Evolutionary conservation across 1,284 basidiomycete genomes (phyloP).

Genomic region (Ganoderma resinaceum): DNA sequence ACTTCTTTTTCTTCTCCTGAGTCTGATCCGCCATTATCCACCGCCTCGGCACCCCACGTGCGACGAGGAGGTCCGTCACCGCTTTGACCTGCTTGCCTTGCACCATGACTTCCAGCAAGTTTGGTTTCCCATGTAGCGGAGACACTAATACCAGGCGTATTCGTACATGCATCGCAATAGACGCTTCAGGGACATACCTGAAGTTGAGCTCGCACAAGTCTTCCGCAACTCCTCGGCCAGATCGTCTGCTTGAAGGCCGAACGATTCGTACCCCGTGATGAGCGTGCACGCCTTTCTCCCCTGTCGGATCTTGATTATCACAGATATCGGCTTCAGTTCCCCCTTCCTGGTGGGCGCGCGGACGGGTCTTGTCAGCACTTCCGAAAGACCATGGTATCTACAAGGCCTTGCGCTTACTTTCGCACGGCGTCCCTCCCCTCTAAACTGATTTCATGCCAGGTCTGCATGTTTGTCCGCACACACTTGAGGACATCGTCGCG

Average conservation of each 20-base stretch:
- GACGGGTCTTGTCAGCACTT: not conserved
- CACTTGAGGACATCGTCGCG: slow-evolving; percentile 71
- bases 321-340: slow-evolving; percentile 68
- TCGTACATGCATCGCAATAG: not conserved
- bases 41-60: slow-evolving; percentile 77
- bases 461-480: slow-evolving; percentile 71
- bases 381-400: not conserved
- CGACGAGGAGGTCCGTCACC: slow-evolving; percentile 70
- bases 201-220: slow-evolving; percentile 80
- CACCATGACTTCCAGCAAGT: slow-evolving; percentile 74
- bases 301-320: slow-evolving; percentile 75
- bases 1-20: slow-evolving; percentile 48
- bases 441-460: slow-evolving; percentile 67
- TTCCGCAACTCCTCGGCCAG: slow-evolving; percentile 84
- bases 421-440: slow-evolving; percentile 58
- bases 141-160: slow-evolving; percentile 52
- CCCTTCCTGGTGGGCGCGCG: slow-evolving; percentile 68
- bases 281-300: slow-evolving; percentile 81
- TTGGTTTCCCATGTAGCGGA: slow-evolving; percentile 58
- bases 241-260: slow-evolving; percentile 69
- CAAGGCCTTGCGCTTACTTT: slow-evolving; percentile 53
- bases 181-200: slow-evolving; percentile 51
- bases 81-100: slow-evolving; percentile 82
- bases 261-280: slow-evolving; percentile 81
- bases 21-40: slow-evolving; percentile 68